Evolutionary conservation across 192 early-diverging fungal genomes (phyloP), one percentile per base, ranked within the genome.

Genomic region (Spinellus fusiger): DNA sequence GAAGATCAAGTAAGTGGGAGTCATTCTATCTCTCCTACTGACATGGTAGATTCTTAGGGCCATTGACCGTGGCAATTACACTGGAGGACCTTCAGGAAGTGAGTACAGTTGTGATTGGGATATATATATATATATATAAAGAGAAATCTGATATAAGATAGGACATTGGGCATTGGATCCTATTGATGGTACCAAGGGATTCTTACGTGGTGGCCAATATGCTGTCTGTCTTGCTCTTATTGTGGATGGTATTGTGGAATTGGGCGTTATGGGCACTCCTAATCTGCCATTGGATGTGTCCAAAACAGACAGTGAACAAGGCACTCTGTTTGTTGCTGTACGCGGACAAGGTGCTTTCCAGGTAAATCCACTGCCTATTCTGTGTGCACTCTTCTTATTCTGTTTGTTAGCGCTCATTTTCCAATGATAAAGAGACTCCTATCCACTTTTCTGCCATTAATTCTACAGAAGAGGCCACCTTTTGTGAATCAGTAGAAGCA

Each of bases 151-250:
- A 25, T 38, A 22, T 22, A 49, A 49, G 26, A 18, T n/a, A 70
- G 69, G 69, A 40, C 77, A 80, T 65, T 92, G 90, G 90, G 85
- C 88, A n/a, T 78, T 92, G 35, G 90, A 92, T 66, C 90, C 90
- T 10, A 84, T 90, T 73, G 94, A 99, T 73, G 97, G 97, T n/a
- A 99, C 97, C 27, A 97, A 95, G 71, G 97, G 97, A 22, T 99
- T 99, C 66, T 73, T 99, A 70, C 83, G 97, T 50, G 94, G 95
- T 56, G 94, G 93, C 68, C 97, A 99, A 79, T 99, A 84, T 76
- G 94, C 95, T 0, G 94, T 99, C 3, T 97, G 95, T 65, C 78
- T 99, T 28, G 92, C 94, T 16, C 77, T 98, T 48, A 86, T 98
- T 61, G 76, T 89, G 1, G 88, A 97, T 69, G 94, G 95, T 20